Evolutionary conservation across 176 grass and related monocot genomes (phyloP), one percentile per base, ranked within the genome.

Genomic region (Oryza australiensis): DNA sequence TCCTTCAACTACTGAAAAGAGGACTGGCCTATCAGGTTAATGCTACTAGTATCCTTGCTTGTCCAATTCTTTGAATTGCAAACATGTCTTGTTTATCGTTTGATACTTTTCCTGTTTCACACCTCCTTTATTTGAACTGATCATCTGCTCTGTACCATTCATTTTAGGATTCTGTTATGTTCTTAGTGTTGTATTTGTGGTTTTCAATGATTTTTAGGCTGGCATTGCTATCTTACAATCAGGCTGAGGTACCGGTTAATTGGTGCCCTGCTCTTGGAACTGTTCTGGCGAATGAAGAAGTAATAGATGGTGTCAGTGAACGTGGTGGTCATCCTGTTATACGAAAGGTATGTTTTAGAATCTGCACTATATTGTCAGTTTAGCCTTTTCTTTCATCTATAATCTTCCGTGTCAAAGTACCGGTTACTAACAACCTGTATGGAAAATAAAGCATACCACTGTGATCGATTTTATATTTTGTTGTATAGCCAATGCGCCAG

Each of bases 181-280:
- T 85, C 66, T 55, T 91, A 87, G 80, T 87, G 85, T 80, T 87
- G 76, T 75, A 87, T 75, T 70, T 87, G 57, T 86, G 79, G 74
- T 80, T 92, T 92, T 85, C 87, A 87, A 80, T 86, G 80, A 83
- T 82, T 89, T 89, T 92, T 89, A 89, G 83, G 90, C 80, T 89
- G 72, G 77, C 87, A 84, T 91, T 91, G 80, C 70, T 87, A 85
- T 91, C 79, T 80, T 79, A 66, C 83, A 86, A 89, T 90, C 89
- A 94, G 95, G 95, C 95, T 76, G 92, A 95, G 88, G 93, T 98
- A 78, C 95, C 92, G 37, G 95, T 98, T 81, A 98, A 98, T 76
- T 98, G 95, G 95, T 98, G 95, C 87, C 95, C 95, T 86, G 92
- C 87, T 86, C 95, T 98, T 89, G 95, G 92, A 85, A 98, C 96